Evolutionary conservation across 495 filamentous ascomycete genomes (phyloP), one percentile per base, ranked within the genome.

Genomic region (Talaromyces stipitatus): DNA sequence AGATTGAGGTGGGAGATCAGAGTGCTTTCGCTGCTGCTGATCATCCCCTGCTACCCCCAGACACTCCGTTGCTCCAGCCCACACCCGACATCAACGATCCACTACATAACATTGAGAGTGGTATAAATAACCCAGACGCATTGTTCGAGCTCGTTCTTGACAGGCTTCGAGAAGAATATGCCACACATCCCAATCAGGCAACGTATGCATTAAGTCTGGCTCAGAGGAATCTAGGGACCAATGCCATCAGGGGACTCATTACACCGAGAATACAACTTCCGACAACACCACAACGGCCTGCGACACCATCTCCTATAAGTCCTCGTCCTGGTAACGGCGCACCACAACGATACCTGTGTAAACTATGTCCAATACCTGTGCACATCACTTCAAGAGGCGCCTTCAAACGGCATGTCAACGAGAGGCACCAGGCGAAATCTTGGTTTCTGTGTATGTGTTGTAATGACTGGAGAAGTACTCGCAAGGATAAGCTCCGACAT

Each of bases 321-420:
- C 45, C 20, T 26, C 45, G 14, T 48, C 45, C n/a, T 12, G 24
- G n/a, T 26, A 48, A 48, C 14, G 24, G 20, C 10, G 10, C 9
- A 3, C 4, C 8, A 48, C 14, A 30, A 30, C 48, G 6, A 30
- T 51, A 51, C 18, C 14, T 30, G 16, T 51, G 48, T 20, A 29
- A 29, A 30, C 14, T 51, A 5, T 51, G 48, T 16, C 0, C 6
- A 30, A 3, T 12, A 3, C 48, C 48, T 51, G n/a, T 30, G 7
- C 24, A 12, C 30, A 29, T 51, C 14, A 29, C 14, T 10, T 51
- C 48, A 30, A 12, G 27, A 11, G 48, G 48, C 8, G 24, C 48
- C 16, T 51, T 51, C 48, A 51, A 30, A 30, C 26, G 48, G 9
- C 48, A 51, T 51, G 48, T 51, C 16, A 51, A 51, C 27, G 48